Evolutionary conservation across 106 monocot genomes (phyloP).

Genomic region (Dendrobium chrysotoxum): DNA sequence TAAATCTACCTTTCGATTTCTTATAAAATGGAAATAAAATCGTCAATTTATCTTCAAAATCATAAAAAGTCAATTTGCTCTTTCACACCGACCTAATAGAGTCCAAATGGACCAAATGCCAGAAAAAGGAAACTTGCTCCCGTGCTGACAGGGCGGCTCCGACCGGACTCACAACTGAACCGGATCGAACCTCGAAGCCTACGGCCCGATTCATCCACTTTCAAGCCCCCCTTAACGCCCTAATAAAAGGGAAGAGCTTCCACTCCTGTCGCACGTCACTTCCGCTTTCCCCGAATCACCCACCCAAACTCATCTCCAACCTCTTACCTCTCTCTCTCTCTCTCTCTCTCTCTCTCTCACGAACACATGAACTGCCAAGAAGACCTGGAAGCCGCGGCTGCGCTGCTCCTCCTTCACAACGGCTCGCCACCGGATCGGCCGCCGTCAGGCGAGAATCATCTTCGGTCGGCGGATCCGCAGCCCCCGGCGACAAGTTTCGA

Average conservation of each 20-base stretch:
- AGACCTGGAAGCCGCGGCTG: background rate
- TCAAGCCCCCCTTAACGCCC: background rate
- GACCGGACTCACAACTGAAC: background rate
- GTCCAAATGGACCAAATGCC: no score
- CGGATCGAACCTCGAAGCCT: background rate
- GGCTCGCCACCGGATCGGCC: background rate
- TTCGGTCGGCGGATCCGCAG: background rate
- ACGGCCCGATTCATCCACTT: background rate
- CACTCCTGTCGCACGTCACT: slow-evolving; percentile 5
- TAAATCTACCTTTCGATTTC: no score
- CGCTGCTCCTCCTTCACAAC: background rate
- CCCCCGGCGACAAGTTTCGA: background rate
- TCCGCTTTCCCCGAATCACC: background rate
- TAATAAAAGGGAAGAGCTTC: background rate
- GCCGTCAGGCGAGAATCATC: background rate
- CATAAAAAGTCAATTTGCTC: no score
- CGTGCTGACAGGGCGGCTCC: background rate
- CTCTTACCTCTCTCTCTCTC: background rate
- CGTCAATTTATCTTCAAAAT: no score
- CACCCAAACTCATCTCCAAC: background rate
- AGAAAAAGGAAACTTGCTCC: no score
- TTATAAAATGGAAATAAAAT: no score
- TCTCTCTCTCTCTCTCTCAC: background rate
- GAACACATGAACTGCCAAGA: background rate
- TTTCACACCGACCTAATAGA: no score